Percentiles rank a stretch among this genome's conserved stretches.
Evolutionary conservation across 306 rosid species (phyloP).

Genomic region (Vigna mungo): DNA sequence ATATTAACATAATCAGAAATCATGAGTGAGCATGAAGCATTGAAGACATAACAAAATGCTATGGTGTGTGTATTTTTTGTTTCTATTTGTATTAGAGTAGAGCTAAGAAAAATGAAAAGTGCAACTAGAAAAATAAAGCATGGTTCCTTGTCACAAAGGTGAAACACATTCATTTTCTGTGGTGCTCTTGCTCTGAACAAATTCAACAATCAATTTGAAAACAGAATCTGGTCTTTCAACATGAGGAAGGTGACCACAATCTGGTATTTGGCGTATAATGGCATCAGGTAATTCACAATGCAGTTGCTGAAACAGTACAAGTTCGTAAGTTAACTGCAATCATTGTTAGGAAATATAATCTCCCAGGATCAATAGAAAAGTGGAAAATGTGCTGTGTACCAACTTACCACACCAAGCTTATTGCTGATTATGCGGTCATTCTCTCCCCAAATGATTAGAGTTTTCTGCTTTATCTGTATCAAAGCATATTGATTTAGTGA

Average conservation of each 20-base stretch:
- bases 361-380: background rate
- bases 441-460: conserved; percentile 91
- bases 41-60: background rate
- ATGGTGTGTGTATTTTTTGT: background rate
- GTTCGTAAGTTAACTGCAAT: background rate
- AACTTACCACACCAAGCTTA: conserved; percentile 79
- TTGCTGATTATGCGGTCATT: conserved; percentile 69
- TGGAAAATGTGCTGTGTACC: background rate
- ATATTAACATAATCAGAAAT: background rate
- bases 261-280: conserved; percentile 61
- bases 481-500: background rate
- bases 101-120: too few species aligned
- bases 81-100: background rate
- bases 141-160: background rate
- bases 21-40: conserved; percentile 1
- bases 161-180: conserved; percentile 45
- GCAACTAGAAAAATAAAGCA: background rate
- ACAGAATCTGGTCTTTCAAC: conserved; percentile 68
- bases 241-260: conserved; percentile 81
- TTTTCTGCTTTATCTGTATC: conserved; percentile 69
- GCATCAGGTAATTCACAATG: conserved; percentile 73
- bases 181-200: conserved; percentile 54
- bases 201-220: conserved; percentile 59
- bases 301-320: conserved; percentile 57
- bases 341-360: conserved; percentile 1